Base-by-base conservation (phyloP, 2,329 filamentous ascomycete species). In the Fusarium heterosporum region DNA sequence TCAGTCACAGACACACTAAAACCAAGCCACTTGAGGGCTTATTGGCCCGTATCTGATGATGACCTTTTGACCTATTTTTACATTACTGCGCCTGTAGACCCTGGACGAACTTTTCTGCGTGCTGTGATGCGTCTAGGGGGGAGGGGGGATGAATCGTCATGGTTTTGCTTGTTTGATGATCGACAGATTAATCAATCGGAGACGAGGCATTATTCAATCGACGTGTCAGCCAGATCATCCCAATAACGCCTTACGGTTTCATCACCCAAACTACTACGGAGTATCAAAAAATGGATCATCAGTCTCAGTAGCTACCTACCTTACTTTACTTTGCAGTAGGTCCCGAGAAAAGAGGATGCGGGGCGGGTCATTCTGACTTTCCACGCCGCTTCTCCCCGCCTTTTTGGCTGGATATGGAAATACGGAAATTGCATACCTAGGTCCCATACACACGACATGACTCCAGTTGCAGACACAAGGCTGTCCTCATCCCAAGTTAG, bases 1-100 rank as follows among this genome's bases (percentile, higher is more conserved):
- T n/a, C 45, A 36, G 38, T 38, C 28, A 8, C 39, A 41, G 47
- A 48, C 60, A 55, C 50, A 54, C 42, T 50, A 34, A 6, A 29
- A 38, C 52, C 66, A 48, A 68, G 65, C 65, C 65, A 66, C 51
- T 42, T 14, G 39, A 49, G 4, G 56, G 48, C 28, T 46, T 30
- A 67, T 67, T 67, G 64, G 64, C n/a, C 55, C 26, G 16, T 56
- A 19, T 43, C 64, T 68, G 48, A 55, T 67, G 39, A 52, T 53
- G 55, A 43, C 30, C 46, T 56, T 55, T 26, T 65, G 61, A 42
- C 42, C 65, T 68, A 68, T 68, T 68, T 68, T 68, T 68, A 68
- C 41, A 53, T 48, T 46, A 39, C 59, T 67, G 64, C 64, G 64
- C 59, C 46, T 54, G 52, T 68, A 32, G 38, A 25, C 22, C n/a